These are phyloP conservation scores for Sugiyamaella neomexicana DNA, from an alignment of 1,139 yeast species.

Conservation along the genomic window DNA sequence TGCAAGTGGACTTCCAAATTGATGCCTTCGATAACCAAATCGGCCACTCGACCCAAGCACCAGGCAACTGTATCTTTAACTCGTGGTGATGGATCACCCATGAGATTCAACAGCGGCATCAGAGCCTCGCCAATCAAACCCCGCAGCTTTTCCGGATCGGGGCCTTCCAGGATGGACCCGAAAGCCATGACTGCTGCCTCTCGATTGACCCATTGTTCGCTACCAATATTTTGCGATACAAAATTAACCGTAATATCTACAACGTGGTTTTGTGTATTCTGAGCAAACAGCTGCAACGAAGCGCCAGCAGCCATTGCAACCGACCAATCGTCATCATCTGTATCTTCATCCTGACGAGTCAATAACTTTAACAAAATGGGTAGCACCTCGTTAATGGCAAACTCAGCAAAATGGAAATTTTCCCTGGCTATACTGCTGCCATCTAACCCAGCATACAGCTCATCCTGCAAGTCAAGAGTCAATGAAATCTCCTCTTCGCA, in stretches of 20 bases:
- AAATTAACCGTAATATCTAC: constrained; percentile 81
- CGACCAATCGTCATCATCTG: constrained; percentile 91
- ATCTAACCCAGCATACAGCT: constrained; percentile 21
- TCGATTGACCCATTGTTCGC: constrained; percentile 75
- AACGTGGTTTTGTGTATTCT: constrained; percentile 80
- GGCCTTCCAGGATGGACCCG: constrained; percentile 95
- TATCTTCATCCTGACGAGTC: constrained; percentile 81
- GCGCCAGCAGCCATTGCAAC: constrained; percentile 99
- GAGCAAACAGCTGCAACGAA: constrained; percentile 90
- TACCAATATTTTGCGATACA: constrained; percentile 69
- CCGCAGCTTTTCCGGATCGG: constrained; percentile 70
- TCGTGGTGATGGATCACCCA: constrained; percentile 71
- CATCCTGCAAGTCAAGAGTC: constrained; percentile 55
- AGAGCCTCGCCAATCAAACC: constrained; percentile 76
- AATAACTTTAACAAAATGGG: constrained; percentile 80
- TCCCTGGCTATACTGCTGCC: constrained; percentile 19
- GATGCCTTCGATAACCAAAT: constrained; percentile 76
- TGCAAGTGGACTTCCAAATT: constrained; percentile 65
- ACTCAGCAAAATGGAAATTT: constrained; percentile 71
- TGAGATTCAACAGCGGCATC: constrained; percentile 69
- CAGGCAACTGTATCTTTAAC: constrained; percentile 97
- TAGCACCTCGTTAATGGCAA: constrained; percentile 79
- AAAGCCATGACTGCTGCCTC: constrained; percentile 99
- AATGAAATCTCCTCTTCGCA: constrained; percentile 94
- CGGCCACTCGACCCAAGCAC: constrained; percentile 97